Evolutionary conservation across 2,329 filamentous ascomycete genomes (phyloP), one percentile per base, ranked within the genome.

Genomic region (Aspergillus brunneoviolaceus): DNA sequence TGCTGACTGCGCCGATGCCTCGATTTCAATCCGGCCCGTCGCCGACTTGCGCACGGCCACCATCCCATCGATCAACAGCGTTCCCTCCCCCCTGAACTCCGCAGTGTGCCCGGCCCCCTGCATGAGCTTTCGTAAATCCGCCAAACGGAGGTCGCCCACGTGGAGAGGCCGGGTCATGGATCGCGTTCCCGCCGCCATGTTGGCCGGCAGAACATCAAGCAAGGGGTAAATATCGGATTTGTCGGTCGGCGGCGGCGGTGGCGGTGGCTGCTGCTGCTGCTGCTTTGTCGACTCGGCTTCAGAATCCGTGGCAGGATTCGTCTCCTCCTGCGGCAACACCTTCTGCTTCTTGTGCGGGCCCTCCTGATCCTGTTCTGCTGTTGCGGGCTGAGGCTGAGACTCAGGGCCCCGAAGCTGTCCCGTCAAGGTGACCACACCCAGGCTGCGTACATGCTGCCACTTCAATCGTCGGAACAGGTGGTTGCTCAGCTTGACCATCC

Each of bases 1-100:
- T 2, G 78, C 75, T 31, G 81, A 80, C 59, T 87, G 75, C 0
- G 87, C 89, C 5, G 89, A 86, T 60, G 89, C 89, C 78, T 96
- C 94, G 19, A 96, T 87, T 77, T 96, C 94, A 69, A 97, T 92
- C 67, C 85, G 87, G 0, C 93, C 93, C n/a, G 89, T 89, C 1
- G 87, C 88, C 51, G 89, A 91, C 81, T 99, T 98, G 61, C 91
- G 84, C 50, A 99, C 92, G 4, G 92, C 90, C 6, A 98, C 93
- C 10, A 86, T 85, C 1, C 91, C 90, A 72, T 98, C 94, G 58
- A 99, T 89, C 10, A 99, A 84, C 59, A 99, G 80, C 9, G 90
- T 96, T 63, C 95, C 95, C 76, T 98, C 94, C 53, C 95, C 95
- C 53, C 92, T 85, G 76, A 98, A 97, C 75, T 97, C 95, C 1